These are phyloP conservation scores for Entomophthora muscae DNA, from an alignment of 371 early-diverging fungal species.

Conservation along the genomic window DNA sequence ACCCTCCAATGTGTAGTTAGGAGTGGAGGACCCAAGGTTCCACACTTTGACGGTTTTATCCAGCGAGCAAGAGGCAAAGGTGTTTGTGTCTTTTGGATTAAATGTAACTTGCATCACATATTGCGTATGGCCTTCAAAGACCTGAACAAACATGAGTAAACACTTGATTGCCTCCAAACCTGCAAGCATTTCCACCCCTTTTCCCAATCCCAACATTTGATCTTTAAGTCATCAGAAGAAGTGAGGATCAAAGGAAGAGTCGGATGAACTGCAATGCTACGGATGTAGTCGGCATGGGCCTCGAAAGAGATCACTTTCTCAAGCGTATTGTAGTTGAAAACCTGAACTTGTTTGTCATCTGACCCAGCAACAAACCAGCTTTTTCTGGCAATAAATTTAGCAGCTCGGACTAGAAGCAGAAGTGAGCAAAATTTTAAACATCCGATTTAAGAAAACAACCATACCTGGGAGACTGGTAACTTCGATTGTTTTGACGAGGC, in stretches of 20 bases:
- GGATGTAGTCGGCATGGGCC: constrained; percentile 97
- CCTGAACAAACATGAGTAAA: constrained; percentile 16
- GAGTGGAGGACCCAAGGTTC: constrained; percentile 57
- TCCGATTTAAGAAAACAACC: neutral
- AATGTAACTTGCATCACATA: constrained; percentile 95
- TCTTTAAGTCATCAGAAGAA: constrained; percentile 94
- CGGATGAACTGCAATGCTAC: constrained; percentile 90
- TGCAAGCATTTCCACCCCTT: constrained; percentile 92
- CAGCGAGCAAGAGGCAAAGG: constrained; percentile 87
- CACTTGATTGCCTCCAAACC: constrained; percentile 17
- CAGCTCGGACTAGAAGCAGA: constrained; percentile 62
- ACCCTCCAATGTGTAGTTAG: constrained; percentile 89
- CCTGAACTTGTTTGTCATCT: constrained; percentile 93
- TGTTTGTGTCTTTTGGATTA: constrained; percentile 94
- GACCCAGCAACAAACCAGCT: constrained; percentile 94
- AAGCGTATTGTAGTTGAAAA: constrained; percentile 98
- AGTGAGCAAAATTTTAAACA: neutral
- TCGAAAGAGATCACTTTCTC: constrained; percentile 91
- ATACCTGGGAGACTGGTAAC: constrained; percentile 72
- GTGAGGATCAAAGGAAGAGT: constrained; percentile 86
- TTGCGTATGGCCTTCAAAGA: constrained; percentile 96
- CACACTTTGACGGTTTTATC: constrained; percentile 90
- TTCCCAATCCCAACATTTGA: constrained; percentile 99
- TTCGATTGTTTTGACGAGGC: constrained; percentile 91
- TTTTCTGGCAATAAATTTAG: constrained; percentile 91